A percentile compares a stretch with the other conserved stretches of the same genome.
Conservation (phyloP, 148 eudicot species). For the Amaranthus palmeri region DNA sequence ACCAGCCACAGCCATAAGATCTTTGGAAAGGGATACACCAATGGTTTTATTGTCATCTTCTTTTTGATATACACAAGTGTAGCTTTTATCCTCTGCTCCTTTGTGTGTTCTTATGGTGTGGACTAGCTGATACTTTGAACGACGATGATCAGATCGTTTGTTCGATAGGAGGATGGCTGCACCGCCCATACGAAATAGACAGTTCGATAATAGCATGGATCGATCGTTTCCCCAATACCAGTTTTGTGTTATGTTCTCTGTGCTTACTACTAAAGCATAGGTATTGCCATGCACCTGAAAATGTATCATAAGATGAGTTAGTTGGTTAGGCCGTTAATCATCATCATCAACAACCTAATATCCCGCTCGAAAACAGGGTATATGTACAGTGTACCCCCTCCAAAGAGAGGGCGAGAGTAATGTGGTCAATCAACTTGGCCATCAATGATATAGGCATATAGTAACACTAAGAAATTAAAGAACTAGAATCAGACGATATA, state of each 20-base stretch:
- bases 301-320: no score
- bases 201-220: conserved; percentile 40
- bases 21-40: conserved; percentile 43
- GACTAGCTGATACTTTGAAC: conserved; percentile 40
- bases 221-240: conserved; percentile 46
- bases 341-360: no score
- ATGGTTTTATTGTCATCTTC: conserved; percentile 26
- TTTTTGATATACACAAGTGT: conserved; percentile 36
- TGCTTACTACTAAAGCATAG: conserved; percentile 45
- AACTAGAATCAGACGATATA: no score
- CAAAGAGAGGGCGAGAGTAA: no score
- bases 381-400: no score
- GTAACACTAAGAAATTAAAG: no score
- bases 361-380: no score
- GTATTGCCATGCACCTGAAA: conserved; percentile 32
- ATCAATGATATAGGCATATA: no score
- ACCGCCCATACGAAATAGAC: conserved; percentile 45
- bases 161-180: conserved; percentile 45
- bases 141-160: conserved; percentile 22
- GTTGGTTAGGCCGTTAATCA: no score
- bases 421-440: no score
- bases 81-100: conserved; percentile 37
- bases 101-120: conserved; percentile 46
- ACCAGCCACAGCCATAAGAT: conserved; percentile 46
- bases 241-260: conserved; percentile 41